Conservation (phyloP, 2,329 filamentous ascomycete genomes). For the Aurifilum marmelostoma region DNA sequence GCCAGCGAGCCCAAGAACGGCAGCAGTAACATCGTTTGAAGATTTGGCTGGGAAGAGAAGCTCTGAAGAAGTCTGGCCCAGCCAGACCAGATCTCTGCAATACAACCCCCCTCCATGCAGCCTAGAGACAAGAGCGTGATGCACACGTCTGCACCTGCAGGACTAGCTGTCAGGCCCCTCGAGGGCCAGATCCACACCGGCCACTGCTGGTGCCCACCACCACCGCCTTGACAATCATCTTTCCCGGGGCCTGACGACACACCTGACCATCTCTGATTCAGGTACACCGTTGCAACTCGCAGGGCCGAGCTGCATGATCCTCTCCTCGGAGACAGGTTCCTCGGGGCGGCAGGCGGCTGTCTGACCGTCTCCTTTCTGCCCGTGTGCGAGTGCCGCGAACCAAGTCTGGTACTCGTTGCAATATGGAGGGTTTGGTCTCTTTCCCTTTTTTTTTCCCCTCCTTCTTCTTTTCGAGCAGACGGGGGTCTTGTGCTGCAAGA, state of each 20-base stretch:
- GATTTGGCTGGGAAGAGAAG: background rate
- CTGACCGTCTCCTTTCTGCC: background rate
- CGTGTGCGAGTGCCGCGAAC: background rate
- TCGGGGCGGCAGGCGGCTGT: slow-evolving; percentile 6
- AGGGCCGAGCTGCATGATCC: slow-evolving; percentile 1
- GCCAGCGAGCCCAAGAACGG: background rate
- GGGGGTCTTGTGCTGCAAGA: slow-evolving; percentile 3
- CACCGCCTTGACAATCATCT: background rate
- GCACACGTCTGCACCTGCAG: slow-evolving; percentile 4
- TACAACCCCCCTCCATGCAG: slow-evolving; percentile 5
- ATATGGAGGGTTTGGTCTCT: no score
- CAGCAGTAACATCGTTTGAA: background rate
- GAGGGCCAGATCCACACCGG: background rate
- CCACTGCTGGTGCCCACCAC: background rate
- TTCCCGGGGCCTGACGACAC: background rate
- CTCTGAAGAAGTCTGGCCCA: background rate
- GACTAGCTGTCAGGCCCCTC: background rate
- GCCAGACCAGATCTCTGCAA: background rate
- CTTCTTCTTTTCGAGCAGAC: no score
- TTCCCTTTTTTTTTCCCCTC: no score
- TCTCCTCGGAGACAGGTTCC: background rate
- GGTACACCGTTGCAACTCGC: slow-evolving; percentile 6
- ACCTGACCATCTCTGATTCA: slow-evolving; percentile 8
- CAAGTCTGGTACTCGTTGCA: background rate
- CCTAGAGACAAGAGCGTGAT: background rate